These are phyloP conservation scores for Apiotrichum montevideense DNA, from an alignment of 1,284 basidiomycete species.

Conservation along the genomic window DNA sequence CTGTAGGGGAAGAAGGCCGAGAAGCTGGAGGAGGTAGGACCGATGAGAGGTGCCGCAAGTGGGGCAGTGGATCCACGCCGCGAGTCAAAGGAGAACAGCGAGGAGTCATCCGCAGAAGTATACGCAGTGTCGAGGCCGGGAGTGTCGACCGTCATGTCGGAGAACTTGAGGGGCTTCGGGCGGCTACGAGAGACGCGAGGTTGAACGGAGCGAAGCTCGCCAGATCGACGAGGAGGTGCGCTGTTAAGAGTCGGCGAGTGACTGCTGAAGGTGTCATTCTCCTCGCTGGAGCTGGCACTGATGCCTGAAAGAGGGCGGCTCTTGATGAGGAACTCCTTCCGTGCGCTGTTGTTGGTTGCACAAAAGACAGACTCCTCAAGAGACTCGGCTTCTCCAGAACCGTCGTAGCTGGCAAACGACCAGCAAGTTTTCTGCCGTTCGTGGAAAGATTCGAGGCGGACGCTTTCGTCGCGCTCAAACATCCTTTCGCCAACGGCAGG, in stretches of 20 bases:
- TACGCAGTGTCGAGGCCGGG: constrained; percentile 36
- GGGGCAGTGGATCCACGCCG: constrained; percentile 22
- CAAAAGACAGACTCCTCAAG: constrained; percentile 59
- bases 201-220: not conserved
- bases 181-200: constrained; percentile 14
- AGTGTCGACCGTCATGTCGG: constrained; percentile 18
- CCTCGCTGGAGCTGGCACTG: not conserved
- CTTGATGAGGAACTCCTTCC: constrained; percentile 23
- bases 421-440: constrained; percentile 2
- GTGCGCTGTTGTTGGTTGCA: not conserved
- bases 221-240: not conserved
- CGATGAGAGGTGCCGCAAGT: not conserved
- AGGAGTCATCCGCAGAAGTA: constrained; percentile 24
- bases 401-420: constrained; percentile 5
- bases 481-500: constrained; percentile 81
- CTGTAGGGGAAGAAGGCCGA: constrained; percentile 14
- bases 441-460: constrained; percentile 7
- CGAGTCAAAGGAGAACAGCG: constrained; percentile 31
- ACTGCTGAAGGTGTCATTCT: constrained; percentile 29
- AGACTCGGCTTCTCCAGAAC: constrained; percentile 3
- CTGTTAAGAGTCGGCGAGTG: constrained; percentile 9
- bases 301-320: constrained; percentile 13
- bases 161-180: constrained; percentile 22
- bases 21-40: not conserved
- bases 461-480: constrained; percentile 60